Evolutionary conservation across 257 asterid genomes (phyloP).

Genomic region (Solanum pimpinellifolium): DNA sequence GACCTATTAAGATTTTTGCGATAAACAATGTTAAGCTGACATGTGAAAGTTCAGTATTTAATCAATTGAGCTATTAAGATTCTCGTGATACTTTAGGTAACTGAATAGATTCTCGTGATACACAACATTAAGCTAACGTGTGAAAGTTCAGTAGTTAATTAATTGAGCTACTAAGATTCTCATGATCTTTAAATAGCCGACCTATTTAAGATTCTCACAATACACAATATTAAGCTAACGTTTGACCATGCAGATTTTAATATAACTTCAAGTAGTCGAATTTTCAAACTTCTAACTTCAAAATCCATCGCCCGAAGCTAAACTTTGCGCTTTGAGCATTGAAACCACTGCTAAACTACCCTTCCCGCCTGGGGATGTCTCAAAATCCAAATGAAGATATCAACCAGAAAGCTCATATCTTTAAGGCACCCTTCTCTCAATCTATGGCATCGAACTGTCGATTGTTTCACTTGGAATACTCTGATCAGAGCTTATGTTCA

Average conservation of each 20-base stretch:
- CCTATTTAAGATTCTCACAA: no score
- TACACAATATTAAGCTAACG: neutral
- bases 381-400: neutral
- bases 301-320: neutral
- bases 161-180: no score
- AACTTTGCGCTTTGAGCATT: neutral
- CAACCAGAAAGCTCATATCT: neutral
- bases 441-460: slow-evolving; percentile 4
- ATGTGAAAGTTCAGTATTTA: no score
- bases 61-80: no score
- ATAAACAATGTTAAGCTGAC: no score
- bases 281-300: no score
- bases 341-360: neutral
- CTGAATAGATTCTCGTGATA: no score
- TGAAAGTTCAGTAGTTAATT: no score
- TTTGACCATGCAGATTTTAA: neutral
- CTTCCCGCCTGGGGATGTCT: neutral
- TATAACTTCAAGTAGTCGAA: no score
- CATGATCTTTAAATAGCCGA: no score
- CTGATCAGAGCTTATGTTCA: slow-evolving; percentile 6
- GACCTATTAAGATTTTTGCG: no score
- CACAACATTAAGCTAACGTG: neutral
- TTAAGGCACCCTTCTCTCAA: slow-evolving; percentile 1
- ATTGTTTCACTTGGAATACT: slow-evolving; percentile 10
- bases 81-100: no score